Evolutionary conservation across 768 basidiomycete species (phyloP).

Genomic region (Epithele typhae): DNA sequence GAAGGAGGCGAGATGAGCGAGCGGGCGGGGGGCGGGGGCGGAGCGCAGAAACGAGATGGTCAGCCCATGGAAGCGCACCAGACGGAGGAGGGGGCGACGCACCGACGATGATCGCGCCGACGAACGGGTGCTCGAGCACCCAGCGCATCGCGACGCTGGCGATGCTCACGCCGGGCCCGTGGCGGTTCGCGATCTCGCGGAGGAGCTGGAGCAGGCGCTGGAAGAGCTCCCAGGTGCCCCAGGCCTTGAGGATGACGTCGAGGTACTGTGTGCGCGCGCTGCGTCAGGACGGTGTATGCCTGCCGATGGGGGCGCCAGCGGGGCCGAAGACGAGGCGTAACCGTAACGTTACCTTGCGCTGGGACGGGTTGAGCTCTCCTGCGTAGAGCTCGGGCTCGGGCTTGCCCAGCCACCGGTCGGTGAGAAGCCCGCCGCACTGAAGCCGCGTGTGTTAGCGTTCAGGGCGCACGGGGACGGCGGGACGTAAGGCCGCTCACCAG

Average conservation of each 20-base stretch:
- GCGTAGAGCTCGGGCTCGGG: constrained; percentile 69
- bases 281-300: too few species aligned
- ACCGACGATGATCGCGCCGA: constrained; percentile 78
- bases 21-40: too few species aligned
- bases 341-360: constrained; percentile 56
- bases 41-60: too few species aligned
- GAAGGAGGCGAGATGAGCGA: too few species aligned
- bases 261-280: too few species aligned
- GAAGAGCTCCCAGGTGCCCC: constrained; percentile 75
- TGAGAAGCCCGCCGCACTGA: constrained; percentile 77
- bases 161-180: constrained; percentile 52
- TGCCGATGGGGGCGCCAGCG: background rate
- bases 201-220: constrained; percentile 56
- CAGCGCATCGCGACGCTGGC: constrained; percentile 79
- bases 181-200: constrained; percentile 56
- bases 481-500: constrained; percentile 42
- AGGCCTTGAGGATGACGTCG: constrained; percentile 71
- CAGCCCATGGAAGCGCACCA: too few species aligned
- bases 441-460: background rate
- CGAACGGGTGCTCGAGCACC: constrained; percentile 71
- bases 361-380: constrained; percentile 66
- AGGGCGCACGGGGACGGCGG: background rate
- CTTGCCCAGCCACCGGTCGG: constrained; percentile 65
- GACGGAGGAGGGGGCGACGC: background rate
- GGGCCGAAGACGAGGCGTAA: background rate